These are phyloP conservation scores for Chiua sp. DNA, from an alignment of 1,284 basidiomycete genomes.

Conservation along the genomic window DNA sequence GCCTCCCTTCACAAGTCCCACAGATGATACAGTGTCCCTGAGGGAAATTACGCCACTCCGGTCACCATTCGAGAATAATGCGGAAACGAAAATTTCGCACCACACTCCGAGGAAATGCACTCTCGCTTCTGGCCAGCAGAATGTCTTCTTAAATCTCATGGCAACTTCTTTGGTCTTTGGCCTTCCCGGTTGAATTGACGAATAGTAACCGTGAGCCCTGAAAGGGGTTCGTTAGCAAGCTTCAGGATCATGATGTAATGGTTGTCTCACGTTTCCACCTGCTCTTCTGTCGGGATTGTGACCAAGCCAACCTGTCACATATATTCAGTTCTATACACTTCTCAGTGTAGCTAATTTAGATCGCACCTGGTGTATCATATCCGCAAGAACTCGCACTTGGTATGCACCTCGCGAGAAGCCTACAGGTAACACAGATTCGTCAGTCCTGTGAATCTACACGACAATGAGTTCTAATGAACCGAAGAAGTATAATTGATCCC, in stretches of 20 bases:
- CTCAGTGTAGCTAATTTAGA: neutral
- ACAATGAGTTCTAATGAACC: too few relatives aligned
- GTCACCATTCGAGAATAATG: neutral
- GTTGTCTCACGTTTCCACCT: neutral
- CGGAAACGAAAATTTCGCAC: slow-evolving; percentile 26
- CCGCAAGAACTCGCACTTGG: neutral
- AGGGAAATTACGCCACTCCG: neutral
- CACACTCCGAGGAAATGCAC: slow-evolving; percentile 49
- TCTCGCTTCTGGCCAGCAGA: slow-evolving; percentile 36
- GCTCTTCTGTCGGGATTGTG: neutral
- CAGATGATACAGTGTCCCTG: slow-evolving; percentile 51
- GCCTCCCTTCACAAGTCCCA: slow-evolving; percentile 33
- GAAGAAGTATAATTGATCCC: too few relatives aligned
- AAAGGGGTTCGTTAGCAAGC: too few relatives aligned
- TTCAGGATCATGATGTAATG: too few relatives aligned
- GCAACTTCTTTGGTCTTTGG: slow-evolving; percentile 18
- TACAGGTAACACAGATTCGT: too few relatives aligned
- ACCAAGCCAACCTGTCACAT: neutral
- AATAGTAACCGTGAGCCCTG: slow-evolving; percentile 46
- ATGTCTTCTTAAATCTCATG: too few relatives aligned
- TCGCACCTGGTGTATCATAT: too few relatives aligned
- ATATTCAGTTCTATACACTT: neutral
- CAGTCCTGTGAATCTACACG: too few relatives aligned
- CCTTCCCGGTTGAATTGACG: slow-evolving; percentile 13
- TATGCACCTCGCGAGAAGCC: too few relatives aligned